Evolutionary conservation across 768 basidiomycete genomes (phyloP).

Genomic region (Leccinum longicurvipes): DNA sequence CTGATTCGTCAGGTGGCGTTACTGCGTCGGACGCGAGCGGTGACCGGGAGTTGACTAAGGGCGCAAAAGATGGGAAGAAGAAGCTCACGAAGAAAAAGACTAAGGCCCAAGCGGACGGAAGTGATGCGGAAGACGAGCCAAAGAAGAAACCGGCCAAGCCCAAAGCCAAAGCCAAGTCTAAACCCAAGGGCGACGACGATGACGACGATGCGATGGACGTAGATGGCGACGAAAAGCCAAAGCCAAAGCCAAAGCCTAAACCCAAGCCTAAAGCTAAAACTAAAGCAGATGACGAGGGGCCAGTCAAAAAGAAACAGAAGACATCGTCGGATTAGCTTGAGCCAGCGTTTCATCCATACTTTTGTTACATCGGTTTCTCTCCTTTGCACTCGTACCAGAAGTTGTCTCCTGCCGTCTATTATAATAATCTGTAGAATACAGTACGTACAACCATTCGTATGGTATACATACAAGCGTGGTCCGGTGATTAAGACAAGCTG

Average conservation of each 20-base stretch:
- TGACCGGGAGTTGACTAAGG: constrained; percentile 59
- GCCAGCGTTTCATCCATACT: neutral
- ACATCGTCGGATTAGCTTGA: constrained; percentile 36
- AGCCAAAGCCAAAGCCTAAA: constrained; percentile 35
- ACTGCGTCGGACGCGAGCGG: constrained; percentile 86
- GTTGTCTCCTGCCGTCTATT: constrained; percentile 10
- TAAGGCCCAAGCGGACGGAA: constrained; percentile 43
- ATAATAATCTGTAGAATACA: constrained; percentile 25
- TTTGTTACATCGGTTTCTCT: neutral
- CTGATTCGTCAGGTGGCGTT: constrained; percentile 58
- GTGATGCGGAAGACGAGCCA: constrained; percentile 41
- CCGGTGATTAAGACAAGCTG: constrained; percentile 7
- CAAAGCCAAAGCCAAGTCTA: constrained; percentile 39
- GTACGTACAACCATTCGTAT: constrained; percentile 15
- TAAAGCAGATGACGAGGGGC: constrained; percentile 45
- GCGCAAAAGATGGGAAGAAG: constrained; percentile 34
- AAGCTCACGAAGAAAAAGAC: constrained; percentile 40
- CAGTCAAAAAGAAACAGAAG: constrained; percentile 76
- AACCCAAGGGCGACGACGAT: constrained; percentile 40
- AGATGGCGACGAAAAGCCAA: constrained; percentile 38
- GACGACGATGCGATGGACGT: constrained; percentile 50
- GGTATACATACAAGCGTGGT: constrained; percentile 15
- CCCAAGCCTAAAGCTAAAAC: constrained; percentile 40
- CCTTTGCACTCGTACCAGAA: neutral
- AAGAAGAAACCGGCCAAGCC: constrained; percentile 49